Percentiles rank a stretch among this genome's conserved stretches.
phyloP scores from a whole-genome alignment of 1,284 basidiomycete species.

The Stygiomarasmius scandens region DNA sequence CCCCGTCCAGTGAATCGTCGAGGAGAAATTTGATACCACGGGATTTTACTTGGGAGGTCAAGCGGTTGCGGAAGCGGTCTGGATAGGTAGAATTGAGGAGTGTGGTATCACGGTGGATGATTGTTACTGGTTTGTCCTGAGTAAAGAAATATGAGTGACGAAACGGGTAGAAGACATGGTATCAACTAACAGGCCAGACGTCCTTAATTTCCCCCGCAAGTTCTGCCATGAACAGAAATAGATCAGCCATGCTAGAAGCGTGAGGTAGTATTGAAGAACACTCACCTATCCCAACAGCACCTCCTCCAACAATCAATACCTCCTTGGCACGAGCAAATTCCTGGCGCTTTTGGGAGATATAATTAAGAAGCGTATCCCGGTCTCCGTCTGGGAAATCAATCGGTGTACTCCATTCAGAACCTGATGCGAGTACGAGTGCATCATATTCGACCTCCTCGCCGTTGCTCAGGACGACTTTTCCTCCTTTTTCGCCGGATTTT shows the following conservation, averaged over 20 bases:
- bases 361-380: slow-evolving; percentile 36
- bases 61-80: slow-evolving; percentile 51
- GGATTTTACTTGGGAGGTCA: slow-evolving; percentile 42
- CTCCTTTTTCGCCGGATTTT: slow-evolving; percentile 33
- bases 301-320: slow-evolving; percentile 63
- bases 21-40: slow-evolving; percentile 56
- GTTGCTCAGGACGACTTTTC: slow-evolving; percentile 46
- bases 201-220: slow-evolving; percentile 62
- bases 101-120: slow-evolving; percentile 55
- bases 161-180: too few relatives aligned
- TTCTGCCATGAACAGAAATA: slow-evolving; percentile 35
- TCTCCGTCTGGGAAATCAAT: slow-evolving; percentile 47
- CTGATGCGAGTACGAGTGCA: slow-evolving; percentile 60
- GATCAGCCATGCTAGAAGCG: too few relatives aligned
- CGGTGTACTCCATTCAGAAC: slow-evolving; percentile 55
- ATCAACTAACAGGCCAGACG: slow-evolving; percentile 39
- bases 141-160: too few relatives aligned
- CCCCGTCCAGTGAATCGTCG: slow-evolving; percentile 54
- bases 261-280: too few relatives aligned
- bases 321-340: slow-evolving; percentile 50
- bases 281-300: slow-evolving; percentile 62
- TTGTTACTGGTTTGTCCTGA: slow-evolving; percentile 64
- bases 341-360: slow-evolving; percentile 43
- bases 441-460: slow-evolving; percentile 55
- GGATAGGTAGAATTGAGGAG: slow-evolving; percentile 66